Evolutionary conservation across 139 green algal genomes (phyloP).

Genomic region (Medakamo hakoo): DNA sequence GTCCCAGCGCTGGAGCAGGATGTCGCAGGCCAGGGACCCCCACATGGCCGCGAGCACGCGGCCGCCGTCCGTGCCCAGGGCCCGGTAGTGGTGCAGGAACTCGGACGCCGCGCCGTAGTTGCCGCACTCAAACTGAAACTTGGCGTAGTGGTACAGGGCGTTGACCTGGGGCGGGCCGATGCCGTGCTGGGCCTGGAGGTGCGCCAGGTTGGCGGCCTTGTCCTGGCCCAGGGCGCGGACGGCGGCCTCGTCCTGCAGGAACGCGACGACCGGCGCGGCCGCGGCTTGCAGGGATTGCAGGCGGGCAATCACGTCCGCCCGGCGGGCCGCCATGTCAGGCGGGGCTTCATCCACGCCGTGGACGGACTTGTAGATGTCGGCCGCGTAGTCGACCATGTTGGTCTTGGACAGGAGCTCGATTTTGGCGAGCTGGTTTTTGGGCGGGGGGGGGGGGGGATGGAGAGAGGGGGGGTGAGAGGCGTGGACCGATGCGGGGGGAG

Average conservation of each 20-base stretch:
- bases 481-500: too few relatives aligned
- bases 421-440: conserved; percentile 83
- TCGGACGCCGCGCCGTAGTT: conserved; percentile 86
- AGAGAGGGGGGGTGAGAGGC: too few relatives aligned
- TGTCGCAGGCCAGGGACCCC: conserved; percentile 91
- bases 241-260: conserved; percentile 66
- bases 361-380: conserved; percentile 87
- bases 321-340: conserved; percentile 6
- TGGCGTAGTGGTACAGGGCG: conserved; percentile 91
- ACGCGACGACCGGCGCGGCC: conserved; percentile 75
- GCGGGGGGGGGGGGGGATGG: conserved; percentile 19
- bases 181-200: conserved; percentile 61
- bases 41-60: conserved; percentile 71
- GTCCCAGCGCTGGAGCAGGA: conserved; percentile 60
- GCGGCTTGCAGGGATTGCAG: conserved; percentile 42
- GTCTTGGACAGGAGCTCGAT: conserved; percentile 86
- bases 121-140: conserved; percentile 98
- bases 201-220: conserved; percentile 81
- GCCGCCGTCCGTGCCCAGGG: conserved; percentile 68
- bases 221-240: conserved; percentile 82
- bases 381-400: conserved; percentile 98
- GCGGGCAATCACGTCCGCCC: conserved; percentile 32
- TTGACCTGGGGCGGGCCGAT: conserved; percentile 84
- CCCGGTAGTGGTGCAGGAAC: conserved; percentile 85
- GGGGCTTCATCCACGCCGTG: not conserved